Evolutionary conservation across 345 rosid genomes (phyloP).

Genomic region (Leavenworthia alabamica): DNA sequence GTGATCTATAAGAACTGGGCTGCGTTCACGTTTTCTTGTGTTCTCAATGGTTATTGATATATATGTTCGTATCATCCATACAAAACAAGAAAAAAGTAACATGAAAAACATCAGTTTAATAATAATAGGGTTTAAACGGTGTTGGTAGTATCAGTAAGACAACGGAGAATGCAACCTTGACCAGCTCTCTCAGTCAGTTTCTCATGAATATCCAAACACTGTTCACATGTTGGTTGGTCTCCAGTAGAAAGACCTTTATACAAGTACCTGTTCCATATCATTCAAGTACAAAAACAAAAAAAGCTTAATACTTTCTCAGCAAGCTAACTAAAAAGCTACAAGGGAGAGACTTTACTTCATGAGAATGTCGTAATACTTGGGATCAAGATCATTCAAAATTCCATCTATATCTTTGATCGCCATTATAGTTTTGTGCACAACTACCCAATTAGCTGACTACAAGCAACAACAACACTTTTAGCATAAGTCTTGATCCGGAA

Average conservation of each 20-base stretch:
- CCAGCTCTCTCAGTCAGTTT: slow-evolving; percentile 86
- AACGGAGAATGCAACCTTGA: slow-evolving; percentile 75
- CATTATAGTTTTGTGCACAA: slow-evolving; percentile 78
- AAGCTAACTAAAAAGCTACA: not conserved
- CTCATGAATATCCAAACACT: slow-evolving; percentile 78
- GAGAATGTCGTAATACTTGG: slow-evolving; percentile 82
- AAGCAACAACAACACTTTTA: not conserved
- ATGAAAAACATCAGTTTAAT: not conserved
- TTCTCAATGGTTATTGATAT: not conserved
- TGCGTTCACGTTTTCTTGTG: no score
- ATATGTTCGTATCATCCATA: not conserved
- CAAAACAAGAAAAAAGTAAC: not conserved
- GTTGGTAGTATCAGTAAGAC: slow-evolving; percentile 66
- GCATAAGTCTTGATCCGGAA: not conserved
- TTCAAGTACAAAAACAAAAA: not conserved
- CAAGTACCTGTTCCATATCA: slow-evolving; percentile 43
- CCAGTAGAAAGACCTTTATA: slow-evolving; percentile 86
- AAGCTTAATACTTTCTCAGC: not conserved
- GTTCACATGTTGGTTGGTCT: slow-evolving; percentile 85
- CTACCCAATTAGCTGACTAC: slow-evolving; percentile 88
- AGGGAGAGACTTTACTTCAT: slow-evolving; percentile 58
- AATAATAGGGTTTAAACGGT: slow-evolving; percentile 46
- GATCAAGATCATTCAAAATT: slow-evolving; percentile 64
- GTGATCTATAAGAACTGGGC: no score
- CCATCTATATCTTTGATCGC: slow-evolving; percentile 79